Percentiles rank a stretch among this genome's conserved stretches.
Evolutionary conservation across 768 basidiomycete species (phyloP).

Genomic region (Dendrothele bispora): DNA sequence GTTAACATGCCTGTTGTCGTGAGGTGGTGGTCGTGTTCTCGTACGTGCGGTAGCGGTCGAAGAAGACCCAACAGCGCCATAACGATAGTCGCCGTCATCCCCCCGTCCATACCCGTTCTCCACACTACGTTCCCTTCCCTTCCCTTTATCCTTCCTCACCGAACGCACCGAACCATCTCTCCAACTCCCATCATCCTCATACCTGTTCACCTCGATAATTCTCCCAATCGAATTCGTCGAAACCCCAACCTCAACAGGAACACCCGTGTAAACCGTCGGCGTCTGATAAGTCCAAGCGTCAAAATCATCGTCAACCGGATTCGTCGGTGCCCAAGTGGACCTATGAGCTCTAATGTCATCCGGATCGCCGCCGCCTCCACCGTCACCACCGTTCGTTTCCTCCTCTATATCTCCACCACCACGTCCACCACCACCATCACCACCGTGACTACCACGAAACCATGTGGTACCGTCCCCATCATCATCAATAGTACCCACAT

Average conservation of each 20-base stretch:
- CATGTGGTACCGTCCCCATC: neutral
- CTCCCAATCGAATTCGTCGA: no score
- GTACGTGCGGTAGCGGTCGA: no score
- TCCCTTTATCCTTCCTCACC: neutral
- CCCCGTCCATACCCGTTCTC: neutral
- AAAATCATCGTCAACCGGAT: conserved; percentile 38
- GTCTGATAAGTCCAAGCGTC: conserved; percentile 31
- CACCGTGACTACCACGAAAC: neutral
- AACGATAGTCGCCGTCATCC: conserved; percentile 1
- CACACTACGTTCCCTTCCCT: neutral
- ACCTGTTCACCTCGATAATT: neutral
- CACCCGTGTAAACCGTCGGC: neutral
- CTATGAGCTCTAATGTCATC: conserved; percentile 12
- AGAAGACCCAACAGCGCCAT: no score
- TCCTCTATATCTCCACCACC: no score
- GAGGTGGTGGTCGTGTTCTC: no score
- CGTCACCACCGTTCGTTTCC: no score
- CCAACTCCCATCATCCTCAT: conserved; percentile 3
- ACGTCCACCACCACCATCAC: no score
- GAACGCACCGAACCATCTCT: neutral
- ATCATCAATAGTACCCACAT: no score
- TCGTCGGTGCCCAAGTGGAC: conserved; percentile 18
- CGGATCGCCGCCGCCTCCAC: no score
- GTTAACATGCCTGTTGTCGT: no score
- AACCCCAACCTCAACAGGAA: conserved; percentile 3